These are phyloP conservation scores for Limtongozyma cylindracea DNA, from an alignment of 805 yeast genomes.

Conservation along the genomic window DNA sequence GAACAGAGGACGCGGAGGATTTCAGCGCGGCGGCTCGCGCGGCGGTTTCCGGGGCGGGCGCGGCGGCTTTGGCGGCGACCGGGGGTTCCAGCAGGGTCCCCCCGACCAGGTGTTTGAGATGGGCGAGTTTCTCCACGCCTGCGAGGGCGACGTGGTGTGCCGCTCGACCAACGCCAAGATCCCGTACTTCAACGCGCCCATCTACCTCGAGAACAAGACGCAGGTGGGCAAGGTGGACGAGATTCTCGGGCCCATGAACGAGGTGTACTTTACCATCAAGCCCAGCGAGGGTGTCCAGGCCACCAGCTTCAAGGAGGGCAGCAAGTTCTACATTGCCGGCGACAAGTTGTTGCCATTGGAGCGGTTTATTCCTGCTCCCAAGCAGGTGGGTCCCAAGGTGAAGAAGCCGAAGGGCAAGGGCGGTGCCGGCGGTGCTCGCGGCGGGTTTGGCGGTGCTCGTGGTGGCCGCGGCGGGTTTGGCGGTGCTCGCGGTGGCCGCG, in stretches of 20 bases:
- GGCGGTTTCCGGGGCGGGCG: slow-evolving; percentile 47
- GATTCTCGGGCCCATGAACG: slow-evolving; percentile 91
- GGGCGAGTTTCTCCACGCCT: slow-evolving; percentile 79
- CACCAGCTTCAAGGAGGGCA: slow-evolving; percentile 79
- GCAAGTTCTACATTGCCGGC: slow-evolving; percentile 84
- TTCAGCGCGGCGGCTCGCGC: slow-evolving; percentile 28
- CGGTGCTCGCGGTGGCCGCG: slow-evolving; percentile 8
- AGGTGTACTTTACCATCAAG: slow-evolving; percentile 92
- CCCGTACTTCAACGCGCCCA: slow-evolving; percentile 86
- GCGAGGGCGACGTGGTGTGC: slow-evolving; percentile 52
- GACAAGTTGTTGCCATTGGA: slow-evolving; percentile 91
- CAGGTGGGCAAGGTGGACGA: slow-evolving; percentile 96
- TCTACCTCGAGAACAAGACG: slow-evolving; percentile 85
- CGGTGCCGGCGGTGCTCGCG: slow-evolving; percentile 16
- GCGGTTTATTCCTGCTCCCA: slow-evolving; percentile 92
- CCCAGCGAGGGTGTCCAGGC: slow-evolving; percentile 95
- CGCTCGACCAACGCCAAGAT: neutral
- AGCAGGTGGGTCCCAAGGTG: slow-evolving; percentile 62
- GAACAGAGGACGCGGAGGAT: slow-evolving; percentile 33
- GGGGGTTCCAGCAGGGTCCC: slow-evolving; percentile 32
- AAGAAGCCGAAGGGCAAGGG: slow-evolving; percentile 44
- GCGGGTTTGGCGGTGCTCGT: slow-evolving; percentile 11
- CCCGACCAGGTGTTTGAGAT: slow-evolving; percentile 88
- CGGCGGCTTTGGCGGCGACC: slow-evolving; percentile 40
- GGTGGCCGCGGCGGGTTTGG: slow-evolving; percentile 4